A percentile compares a stretch with the other conserved stretches of the same genome.
Evolutionary conservation across 129 eudicot genomes (phyloP).

Genomic region (Flaveria brownii): DNA sequence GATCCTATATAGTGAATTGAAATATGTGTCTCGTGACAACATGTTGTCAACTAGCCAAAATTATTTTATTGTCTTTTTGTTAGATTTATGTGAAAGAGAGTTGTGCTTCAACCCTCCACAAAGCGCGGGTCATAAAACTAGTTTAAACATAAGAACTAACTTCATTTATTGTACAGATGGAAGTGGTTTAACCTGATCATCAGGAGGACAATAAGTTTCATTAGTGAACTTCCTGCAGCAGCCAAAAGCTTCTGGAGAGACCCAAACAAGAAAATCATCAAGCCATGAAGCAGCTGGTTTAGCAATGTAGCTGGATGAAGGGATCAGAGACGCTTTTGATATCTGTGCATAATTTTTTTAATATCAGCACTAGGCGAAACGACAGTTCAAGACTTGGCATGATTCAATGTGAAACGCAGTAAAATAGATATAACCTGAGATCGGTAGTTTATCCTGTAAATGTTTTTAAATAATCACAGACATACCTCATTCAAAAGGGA

Average conservation of each 20-base stretch:
- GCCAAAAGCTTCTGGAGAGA: constrained; percentile 99
- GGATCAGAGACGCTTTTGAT: constrained; percentile 72
- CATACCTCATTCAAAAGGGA: constrained; percentile 94
- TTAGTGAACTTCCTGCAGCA: constrained; percentile 96
- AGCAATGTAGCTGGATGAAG: constrained; percentile 88
- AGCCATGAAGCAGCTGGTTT: constrained; percentile 99
- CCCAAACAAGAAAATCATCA: constrained; percentile 97
- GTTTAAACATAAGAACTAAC: background rate
- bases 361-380: background rate
- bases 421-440: background rate
- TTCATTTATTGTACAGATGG: constrained; percentile 1
- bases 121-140: too few relatives aligned
- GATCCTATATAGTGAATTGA: too few relatives aligned
- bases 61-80: too few relatives aligned
- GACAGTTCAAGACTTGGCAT: too few relatives aligned
- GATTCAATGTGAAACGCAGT: background rate
- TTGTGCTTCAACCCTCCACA: too few relatives aligned
- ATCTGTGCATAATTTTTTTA: background rate
- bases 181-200: constrained; percentile 55
- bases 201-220: constrained; percentile 88
- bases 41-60: too few relatives aligned
- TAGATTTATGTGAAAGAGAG: too few relatives aligned
- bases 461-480: background rate
- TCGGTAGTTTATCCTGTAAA: background rate
- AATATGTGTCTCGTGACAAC: too few relatives aligned